These are phyloP conservation scores for Auxenochlorella pyrenoidosa DNA, from an alignment of 139 green algal genomes.

Conservation along the genomic window DNA sequence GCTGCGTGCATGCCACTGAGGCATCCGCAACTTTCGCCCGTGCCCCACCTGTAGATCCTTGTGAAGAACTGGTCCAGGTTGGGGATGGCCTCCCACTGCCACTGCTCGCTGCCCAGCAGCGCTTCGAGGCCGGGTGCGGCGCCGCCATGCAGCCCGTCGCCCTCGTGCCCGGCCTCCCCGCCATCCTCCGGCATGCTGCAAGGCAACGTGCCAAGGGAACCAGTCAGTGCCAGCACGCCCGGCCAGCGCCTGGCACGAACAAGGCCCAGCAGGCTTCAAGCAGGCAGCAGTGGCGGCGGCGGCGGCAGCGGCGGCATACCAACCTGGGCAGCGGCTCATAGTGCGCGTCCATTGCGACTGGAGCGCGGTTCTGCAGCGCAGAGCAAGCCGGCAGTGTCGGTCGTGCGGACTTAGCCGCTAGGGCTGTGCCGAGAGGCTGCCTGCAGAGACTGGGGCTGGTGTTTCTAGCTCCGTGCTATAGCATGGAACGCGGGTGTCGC, in stretches of 20 bases:
- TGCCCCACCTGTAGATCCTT: constrained; percentile 79
- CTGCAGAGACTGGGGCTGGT: too few species aligned
- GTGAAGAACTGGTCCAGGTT: constrained; percentile 92
- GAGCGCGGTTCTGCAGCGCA: too few species aligned
- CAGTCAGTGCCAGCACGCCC: neutral
- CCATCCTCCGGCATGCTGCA: constrained; percentile 12
- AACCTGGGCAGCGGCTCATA: constrained; percentile 34
- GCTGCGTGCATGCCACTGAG: too few species aligned
- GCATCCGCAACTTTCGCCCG: too few species aligned
- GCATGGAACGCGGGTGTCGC: too few species aligned
- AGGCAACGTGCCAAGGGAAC: neutral
- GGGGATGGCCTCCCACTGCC: constrained; percentile 72
- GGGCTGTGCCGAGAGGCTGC: too few species aligned
- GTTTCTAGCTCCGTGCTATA: too few species aligned
- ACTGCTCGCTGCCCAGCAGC: constrained; percentile 28
- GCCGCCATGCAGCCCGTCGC: neutral
- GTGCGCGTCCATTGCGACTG: neutral
- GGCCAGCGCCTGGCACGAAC: neutral
- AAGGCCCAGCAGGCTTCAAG: neutral
- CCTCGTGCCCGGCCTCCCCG: neutral
- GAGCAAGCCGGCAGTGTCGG: too few species aligned
- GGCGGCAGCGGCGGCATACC: neutral
- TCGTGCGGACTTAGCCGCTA: too few species aligned
- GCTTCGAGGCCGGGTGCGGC: neutral
- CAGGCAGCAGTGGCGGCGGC: neutral